Evolutionary conservation across 148 eudicot genomes (phyloP), one percentile per base, ranked within the genome.

Genomic region (Camellia sinensis): DNA sequence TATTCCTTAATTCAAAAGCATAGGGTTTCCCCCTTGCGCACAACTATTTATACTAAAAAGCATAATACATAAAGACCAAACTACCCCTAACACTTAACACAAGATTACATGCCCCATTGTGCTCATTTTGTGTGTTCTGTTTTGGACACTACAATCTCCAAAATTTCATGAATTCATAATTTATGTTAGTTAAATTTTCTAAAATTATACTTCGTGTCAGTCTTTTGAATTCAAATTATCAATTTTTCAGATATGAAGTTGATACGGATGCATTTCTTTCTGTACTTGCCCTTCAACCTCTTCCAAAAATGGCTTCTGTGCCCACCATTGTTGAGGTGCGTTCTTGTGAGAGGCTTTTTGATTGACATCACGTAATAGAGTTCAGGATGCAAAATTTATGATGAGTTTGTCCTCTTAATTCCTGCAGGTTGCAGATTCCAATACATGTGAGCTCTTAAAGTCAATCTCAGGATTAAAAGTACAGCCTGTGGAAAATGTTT

Each of bases 261-360:
- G 99, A 97, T 80, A 88, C 98, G 13, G 97, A 97, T 90, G 97
- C 98, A 71, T 94, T 94, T 88, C 88, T 97, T 40, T 90, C 98
- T 9, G 96, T 89, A 75, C 93, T 97, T 83, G 99, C 99, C 59
- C 94, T 97, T 73, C 98, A 97, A 76, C 93, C 99, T 73, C 86
- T 94, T 82, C 81, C 86, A 45, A 66, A 79, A 74, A 90, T 90
- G 88, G 85, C 83, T 75, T 84, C 83, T 83, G 91, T 97, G 77
- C 98, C 99, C 48, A 86, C 95, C 69, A 91, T 94, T 83, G 99
- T 97, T 69, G 97, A 97, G 99, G 99, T 90, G 87, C 3, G 37
- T 56, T 48, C 76, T 74, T 76, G 78, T 9, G 68, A 19, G 18
- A 43, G 72, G 72, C 41, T 67, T 78, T 62, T 61, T 60, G 68